phyloP scores from a whole-genome alignment of 1,139 yeast genomes.

The Yamadazyma mexicana region DNA sequence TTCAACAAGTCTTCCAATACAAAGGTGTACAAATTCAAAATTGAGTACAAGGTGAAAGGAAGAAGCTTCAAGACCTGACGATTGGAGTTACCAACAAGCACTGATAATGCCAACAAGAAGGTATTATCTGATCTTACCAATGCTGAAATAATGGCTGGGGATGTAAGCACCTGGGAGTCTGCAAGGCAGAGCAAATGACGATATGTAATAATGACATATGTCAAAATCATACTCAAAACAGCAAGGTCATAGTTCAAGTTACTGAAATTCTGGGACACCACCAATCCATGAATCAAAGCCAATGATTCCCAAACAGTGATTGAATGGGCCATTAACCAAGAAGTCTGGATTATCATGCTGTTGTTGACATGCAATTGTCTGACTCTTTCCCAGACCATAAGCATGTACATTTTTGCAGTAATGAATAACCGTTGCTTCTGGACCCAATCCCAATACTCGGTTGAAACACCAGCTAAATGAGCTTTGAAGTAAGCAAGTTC shows the following conservation, averaged over 20 bases:
- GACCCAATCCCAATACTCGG: neutral
- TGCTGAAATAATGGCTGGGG: constrained; percentile 9
- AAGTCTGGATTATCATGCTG: neutral
- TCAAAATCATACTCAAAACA: constrained; percentile 13
- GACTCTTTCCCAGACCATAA: neutral
- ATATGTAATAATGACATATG: constrained; percentile 22
- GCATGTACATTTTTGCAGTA: neutral
- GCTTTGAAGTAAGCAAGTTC: neutral
- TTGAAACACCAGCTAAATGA: neutral
- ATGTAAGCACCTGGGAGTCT: neutral
- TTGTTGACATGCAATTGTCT: neutral
- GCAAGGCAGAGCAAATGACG: constrained; percentile 17
- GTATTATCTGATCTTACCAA: constrained; percentile 48
- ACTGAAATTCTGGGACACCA: neutral
- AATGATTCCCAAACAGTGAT: constrained; percentile 1
- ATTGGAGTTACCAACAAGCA: constrained; percentile 27
- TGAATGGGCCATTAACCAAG: constrained; percentile 5
- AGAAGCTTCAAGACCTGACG: constrained; percentile 32
- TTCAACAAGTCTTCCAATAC: constrained; percentile 39
- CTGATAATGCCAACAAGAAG: constrained; percentile 38
- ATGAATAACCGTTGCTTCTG: neutral
- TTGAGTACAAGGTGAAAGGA: constrained; percentile 49
- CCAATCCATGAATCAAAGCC: neutral
- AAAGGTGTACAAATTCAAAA: constrained; percentile 39
- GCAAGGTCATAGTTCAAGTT: constrained; percentile 1